Conservation (phyloP, 129 eudicot species). For the Pittosporum tobira region DNA sequence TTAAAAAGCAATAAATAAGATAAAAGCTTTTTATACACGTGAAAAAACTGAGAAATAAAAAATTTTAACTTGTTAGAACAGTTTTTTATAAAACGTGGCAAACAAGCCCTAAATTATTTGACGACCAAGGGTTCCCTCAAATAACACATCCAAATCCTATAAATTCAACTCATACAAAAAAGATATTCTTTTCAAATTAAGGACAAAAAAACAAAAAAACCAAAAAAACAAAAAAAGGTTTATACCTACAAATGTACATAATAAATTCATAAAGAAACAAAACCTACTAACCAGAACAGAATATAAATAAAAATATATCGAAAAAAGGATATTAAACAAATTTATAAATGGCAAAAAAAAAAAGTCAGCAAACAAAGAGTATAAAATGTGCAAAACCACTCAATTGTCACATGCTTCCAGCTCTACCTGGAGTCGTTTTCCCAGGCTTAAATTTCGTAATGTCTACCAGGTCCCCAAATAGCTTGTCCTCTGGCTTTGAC, state of each 20-base stretch:
- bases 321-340: not conserved
- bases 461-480: conserved; percentile 89
- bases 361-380: conserved; percentile 21
- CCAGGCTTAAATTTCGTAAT: conserved; percentile 59
- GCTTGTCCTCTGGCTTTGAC: conserved; percentile 63
- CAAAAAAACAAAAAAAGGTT: not conserved
- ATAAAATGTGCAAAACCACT: not conserved
- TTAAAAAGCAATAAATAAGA: no score
- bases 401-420: conserved; percentile 54
- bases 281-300: not conserved
- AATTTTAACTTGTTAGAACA: no score
- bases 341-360: conserved; percentile 6
- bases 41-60: no score
- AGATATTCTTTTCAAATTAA: not conserved
- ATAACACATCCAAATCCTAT: not conserved
- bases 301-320: not conserved
- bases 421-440: conserved; percentile 53
- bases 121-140: not conserved
- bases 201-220: not conserved
- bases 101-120: no score
- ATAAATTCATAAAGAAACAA: not conserved
- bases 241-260: conserved; percentile 3
- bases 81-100: no score
- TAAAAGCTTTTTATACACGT: no score
- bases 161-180: not conserved